phyloP scores from a whole-genome alignment of 106 monocot genomes.

The Platanthera guangdongensis region DNA sequence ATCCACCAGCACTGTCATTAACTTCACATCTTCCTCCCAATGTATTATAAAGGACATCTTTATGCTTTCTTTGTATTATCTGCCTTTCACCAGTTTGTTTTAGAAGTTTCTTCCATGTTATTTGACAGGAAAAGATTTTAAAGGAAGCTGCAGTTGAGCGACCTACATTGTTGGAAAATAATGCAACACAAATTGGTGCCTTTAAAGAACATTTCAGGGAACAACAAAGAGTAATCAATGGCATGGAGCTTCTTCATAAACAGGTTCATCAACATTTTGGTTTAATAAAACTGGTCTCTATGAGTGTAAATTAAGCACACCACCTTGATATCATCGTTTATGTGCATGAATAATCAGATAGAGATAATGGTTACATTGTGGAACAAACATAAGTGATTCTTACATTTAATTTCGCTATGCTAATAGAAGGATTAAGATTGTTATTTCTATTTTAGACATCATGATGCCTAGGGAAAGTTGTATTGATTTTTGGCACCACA shows the following conservation, averaged over 20 bases:
- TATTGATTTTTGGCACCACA: no score
- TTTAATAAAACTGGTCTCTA: background rate
- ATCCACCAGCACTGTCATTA: background rate
- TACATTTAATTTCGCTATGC: background rate
- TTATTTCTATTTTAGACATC: background rate
- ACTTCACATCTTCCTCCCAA: background rate
- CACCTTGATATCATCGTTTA: background rate
- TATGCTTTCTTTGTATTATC: background rate
- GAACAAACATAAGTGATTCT: background rate
- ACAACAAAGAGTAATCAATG: slow-evolving; percentile 42
- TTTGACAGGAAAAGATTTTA: slow-evolving; percentile 20
- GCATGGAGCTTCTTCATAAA: slow-evolving; percentile 56
- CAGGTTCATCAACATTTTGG: slow-evolving; percentile 41
- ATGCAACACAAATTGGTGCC: slow-evolving; percentile 17
- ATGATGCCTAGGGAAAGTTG: background rate
- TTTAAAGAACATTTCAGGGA: slow-evolving; percentile 47
- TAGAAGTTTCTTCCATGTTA: background rate
- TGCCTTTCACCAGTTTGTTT: background rate
- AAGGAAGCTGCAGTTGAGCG: slow-evolving; percentile 6
- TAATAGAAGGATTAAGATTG: background rate
- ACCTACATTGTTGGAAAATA: slow-evolving; percentile 15
- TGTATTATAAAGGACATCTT: background rate
- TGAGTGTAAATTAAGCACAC: background rate
- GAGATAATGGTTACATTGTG: background rate
- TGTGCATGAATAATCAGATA: background rate